Conservation (phyloP, 2,329 filamentous ascomycete species). For the Thyridium curvatum region DNA sequence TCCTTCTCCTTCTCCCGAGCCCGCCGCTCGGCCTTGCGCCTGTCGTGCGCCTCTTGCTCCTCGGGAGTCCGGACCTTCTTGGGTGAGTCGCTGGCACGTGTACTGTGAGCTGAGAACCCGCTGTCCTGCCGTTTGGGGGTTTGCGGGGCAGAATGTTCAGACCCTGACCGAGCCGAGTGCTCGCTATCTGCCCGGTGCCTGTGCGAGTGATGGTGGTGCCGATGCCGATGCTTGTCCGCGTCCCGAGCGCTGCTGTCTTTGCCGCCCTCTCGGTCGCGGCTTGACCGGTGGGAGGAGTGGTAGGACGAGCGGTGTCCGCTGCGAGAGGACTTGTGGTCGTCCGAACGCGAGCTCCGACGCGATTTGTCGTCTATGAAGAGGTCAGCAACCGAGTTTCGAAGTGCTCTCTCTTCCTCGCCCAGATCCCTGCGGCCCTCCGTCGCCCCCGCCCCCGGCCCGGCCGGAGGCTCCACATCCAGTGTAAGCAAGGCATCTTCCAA, state of each 20-base stretch:
- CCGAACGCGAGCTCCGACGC: conserved; percentile 28
- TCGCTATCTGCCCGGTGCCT: conserved; percentile 32
- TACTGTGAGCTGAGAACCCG: conserved; percentile 35
- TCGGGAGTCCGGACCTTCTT: conserved; percentile 35
- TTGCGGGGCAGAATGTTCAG: conserved; percentile 25
- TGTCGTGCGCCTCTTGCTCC: conserved; percentile 44
- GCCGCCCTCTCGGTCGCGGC: conserved; percentile 19
- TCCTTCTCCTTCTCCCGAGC: conserved; percentile 23
- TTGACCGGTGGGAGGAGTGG: conserved; percentile 23
- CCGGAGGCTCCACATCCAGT: conserved; percentile 5
- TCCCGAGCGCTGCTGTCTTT: conserved; percentile 15
- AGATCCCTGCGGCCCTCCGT: conserved; percentile 13
- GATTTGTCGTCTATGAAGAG: conserved; percentile 43
- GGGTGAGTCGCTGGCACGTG: conserved; percentile 16
- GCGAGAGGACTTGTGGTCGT: conserved; percentile 26
- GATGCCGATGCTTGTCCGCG: conserved; percentile 15
- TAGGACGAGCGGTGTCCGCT: conserved; percentile 34
- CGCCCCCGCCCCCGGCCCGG: conserved; percentile 5
- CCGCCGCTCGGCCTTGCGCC: conserved; percentile 39
- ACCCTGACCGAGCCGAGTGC: conserved; percentile 20
- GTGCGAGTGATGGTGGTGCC: conserved; percentile 23
- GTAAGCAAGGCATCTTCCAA: no score
- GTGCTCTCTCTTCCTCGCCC: conserved; percentile 27
- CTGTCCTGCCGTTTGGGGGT: conserved; percentile 39
- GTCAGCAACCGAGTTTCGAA: conserved; percentile 47